Evolutionary conservation across 768 basidiomycete species (phyloP).

Genomic region (Nevesoporus exiguus): DNA sequence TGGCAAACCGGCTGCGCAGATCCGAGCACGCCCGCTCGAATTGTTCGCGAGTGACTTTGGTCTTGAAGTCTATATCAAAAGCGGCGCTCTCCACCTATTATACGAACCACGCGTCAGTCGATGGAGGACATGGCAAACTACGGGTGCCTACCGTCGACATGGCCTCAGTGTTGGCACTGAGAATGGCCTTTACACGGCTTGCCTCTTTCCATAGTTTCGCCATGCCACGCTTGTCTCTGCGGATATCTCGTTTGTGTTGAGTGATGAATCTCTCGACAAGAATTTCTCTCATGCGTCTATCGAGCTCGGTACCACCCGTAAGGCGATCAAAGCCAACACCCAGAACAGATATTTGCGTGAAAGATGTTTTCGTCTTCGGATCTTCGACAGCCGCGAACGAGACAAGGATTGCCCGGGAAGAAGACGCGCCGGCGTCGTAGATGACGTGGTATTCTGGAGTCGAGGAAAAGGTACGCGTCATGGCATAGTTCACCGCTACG

Average conservation of each 20-base stretch:
- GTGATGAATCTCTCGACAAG: constrained; percentile 71
- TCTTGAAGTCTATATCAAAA: constrained; percentile 87
- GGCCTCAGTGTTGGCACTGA: constrained; percentile 90
- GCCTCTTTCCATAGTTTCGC: constrained; percentile 96
- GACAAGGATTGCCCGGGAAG: constrained; percentile 75
- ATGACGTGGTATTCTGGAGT: constrained; percentile 82
- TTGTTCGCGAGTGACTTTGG: constrained; percentile 69
- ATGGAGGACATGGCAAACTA: background rate
- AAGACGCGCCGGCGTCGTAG: constrained; percentile 90
- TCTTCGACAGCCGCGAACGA: constrained; percentile 53
- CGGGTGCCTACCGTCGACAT: constrained; percentile 55
- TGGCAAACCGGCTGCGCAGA: constrained; percentile 56
- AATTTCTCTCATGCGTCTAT: constrained; percentile 77
- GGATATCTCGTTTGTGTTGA: constrained; percentile 66
- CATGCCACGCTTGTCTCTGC: constrained; percentile 78
- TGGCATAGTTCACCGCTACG: constrained; percentile 96
- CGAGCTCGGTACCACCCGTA: constrained; percentile 80
- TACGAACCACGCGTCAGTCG: background rate
- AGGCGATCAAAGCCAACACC: constrained; percentile 79
- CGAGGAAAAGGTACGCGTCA: constrained; percentile 82
- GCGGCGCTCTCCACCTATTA: constrained; percentile 79
- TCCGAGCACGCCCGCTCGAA: constrained; percentile 77
- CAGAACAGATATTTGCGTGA: constrained; percentile 72
- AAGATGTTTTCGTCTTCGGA: constrained; percentile 45
- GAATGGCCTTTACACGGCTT: constrained; percentile 80